A percentile compares a stretch with the other conserved stretches of the same genome.
phyloP scores from a whole-genome alignment of 306 rosid genomes.

The Medicago arabica region DNA sequence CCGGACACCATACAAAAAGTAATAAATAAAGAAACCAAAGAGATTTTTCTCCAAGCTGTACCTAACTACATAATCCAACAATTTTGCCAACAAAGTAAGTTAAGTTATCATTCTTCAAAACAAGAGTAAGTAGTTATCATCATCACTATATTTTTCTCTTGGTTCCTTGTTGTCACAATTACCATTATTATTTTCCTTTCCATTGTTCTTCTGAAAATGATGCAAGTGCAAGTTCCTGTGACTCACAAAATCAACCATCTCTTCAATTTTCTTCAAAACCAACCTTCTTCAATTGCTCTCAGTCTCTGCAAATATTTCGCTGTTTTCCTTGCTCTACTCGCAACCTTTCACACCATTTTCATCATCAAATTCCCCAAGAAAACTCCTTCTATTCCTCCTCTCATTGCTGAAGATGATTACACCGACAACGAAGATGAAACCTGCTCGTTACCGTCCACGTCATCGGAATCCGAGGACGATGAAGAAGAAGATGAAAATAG shows the following conservation, averaged over 20 bases:
- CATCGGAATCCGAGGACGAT: constrained; percentile 42
- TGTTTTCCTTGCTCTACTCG: constrained; percentile 63
- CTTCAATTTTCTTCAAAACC: too few species aligned
- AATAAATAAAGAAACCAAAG: too few species aligned
- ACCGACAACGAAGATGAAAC: constrained; percentile 38
- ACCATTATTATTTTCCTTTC: too few species aligned
- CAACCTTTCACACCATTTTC: constrained; percentile 57
- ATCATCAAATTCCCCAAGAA: constrained; percentile 36
- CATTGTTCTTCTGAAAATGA: not conserved
- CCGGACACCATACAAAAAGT: too few species aligned
- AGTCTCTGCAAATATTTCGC: constrained; percentile 67
- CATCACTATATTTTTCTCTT: too few species aligned
- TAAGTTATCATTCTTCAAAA: too few species aligned
- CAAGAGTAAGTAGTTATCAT: too few species aligned
- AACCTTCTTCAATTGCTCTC: constrained; percentile 44
- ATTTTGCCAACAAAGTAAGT: too few species aligned
- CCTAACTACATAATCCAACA: too few species aligned
- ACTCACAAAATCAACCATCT: constrained; percentile 53
- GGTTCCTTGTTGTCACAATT: not conserved
- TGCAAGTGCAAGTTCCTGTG: constrained; percentile 42
- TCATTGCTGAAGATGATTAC: constrained; percentile 42
- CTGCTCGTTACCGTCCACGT: constrained; percentile 6
- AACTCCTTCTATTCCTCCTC: constrained; percentile 38
- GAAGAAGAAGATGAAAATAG: constrained; percentile 26
- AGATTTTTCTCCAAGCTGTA: too few species aligned